Evolutionary conservation across 2,329 filamentous ascomycete genomes (phyloP).

Genomic region (Parascedosporium putredinis): DNA sequence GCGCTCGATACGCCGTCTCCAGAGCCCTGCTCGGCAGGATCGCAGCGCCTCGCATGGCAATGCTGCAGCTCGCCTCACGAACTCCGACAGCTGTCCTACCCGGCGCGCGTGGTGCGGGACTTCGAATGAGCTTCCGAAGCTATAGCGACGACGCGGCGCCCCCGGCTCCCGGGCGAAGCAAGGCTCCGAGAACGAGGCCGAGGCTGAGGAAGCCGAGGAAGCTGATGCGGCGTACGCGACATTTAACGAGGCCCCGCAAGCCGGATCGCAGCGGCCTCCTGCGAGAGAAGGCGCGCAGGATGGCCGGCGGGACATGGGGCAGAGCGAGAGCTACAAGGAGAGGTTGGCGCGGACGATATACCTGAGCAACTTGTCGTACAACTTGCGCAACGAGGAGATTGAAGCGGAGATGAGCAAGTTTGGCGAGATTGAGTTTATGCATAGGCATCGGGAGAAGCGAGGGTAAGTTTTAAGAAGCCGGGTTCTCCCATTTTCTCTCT

Average conservation of each 20-base stretch:
- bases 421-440: not conserved
- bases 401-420: not conserved
- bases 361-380: not conserved
- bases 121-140: not conserved
- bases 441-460: not conserved
- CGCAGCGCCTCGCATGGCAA: no score
- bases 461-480: conserved; percentile 3
- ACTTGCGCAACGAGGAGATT: not conserved
- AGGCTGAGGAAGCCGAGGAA: not conserved
- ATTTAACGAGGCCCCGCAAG: no score
- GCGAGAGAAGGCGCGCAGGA: no score
- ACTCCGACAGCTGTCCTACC: no score
- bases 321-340: not conserved
- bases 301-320: no score
- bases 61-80: no score
- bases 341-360: not conserved
- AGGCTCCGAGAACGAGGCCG: not conserved
- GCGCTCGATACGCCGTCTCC: no score
- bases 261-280: no score
- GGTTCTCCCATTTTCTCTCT: not conserved
- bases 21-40: no score
- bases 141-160: not conserved
- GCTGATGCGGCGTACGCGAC: no score
- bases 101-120: no score
- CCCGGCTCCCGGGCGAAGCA: not conserved